These are phyloP conservation scores for Entomortierella chlamydospora DNA, from an alignment of 192 early-diverging fungal species.

Conservation along the genomic window DNA sequence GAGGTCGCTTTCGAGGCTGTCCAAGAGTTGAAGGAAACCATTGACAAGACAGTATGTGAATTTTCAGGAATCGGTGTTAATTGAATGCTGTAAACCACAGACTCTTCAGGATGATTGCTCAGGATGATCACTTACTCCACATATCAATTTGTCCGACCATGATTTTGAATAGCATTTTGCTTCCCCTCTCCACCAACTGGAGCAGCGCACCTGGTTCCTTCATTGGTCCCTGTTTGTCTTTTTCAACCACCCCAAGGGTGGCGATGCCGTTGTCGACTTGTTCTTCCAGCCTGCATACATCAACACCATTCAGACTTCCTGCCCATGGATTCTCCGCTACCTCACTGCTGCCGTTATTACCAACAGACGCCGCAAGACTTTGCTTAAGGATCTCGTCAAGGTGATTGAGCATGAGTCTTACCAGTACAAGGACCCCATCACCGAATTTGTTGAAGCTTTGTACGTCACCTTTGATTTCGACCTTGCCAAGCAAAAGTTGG, in stretches of 20 bases:
- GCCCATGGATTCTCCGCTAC: conserved; percentile 97
- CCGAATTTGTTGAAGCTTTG: conserved; percentile 92
- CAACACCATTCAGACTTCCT: conserved; percentile 97
- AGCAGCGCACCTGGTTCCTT: conserved; percentile 93
- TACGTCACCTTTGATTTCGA: conserved; percentile 97
- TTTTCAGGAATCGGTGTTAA: not conserved
- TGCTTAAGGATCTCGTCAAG: conserved; percentile 91
- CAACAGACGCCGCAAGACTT: conserved; percentile 87
- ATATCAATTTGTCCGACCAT: too few relatives aligned
- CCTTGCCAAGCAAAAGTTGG: conserved; percentile 85
- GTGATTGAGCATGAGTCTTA: conserved; percentile 88
- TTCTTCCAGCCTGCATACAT: conserved; percentile 93
- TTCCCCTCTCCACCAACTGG: conserved; percentile 85
- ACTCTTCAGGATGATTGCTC: too few relatives aligned
- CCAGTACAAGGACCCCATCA: conserved; percentile 91
- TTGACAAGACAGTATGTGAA: conserved; percentile 79
- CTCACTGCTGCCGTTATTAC: conserved; percentile 91
- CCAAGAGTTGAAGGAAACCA: conserved; percentile 84
- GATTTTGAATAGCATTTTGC: conserved; percentile 64
- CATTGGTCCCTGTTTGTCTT: conserved; percentile 99
- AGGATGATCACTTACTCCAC: too few relatives aligned
- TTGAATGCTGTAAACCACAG: too few relatives aligned
- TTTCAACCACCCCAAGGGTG: conserved; percentile 97
- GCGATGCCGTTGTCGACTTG: conserved; percentile 93
- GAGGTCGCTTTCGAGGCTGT: conserved; percentile 93